Evolutionary conservation across 163 green algal species (phyloP).

Genomic region (Scenedesmus sp.): DNA sequence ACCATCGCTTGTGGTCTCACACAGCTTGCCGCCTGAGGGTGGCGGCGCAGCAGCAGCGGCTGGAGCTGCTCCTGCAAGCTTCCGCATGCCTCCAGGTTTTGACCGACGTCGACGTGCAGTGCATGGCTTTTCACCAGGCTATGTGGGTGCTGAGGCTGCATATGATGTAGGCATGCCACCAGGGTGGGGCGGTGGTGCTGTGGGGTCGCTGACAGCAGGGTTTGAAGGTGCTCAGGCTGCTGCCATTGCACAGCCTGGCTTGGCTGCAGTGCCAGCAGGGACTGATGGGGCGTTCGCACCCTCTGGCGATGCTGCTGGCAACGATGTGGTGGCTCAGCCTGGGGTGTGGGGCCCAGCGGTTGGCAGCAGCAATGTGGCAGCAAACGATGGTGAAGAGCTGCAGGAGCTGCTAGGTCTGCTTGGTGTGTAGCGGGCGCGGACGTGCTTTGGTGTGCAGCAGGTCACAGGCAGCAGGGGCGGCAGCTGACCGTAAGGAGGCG

Average conservation of each 20-base stretch:
- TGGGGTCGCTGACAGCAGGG: not conserved
- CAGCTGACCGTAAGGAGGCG: too few relatives aligned
- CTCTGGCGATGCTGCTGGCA: not conserved
- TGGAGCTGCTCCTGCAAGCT: not conserved
- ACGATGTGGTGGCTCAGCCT: not conserved
- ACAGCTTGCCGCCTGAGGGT: not conserved
- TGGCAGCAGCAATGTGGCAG: not conserved
- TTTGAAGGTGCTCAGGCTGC: not conserved
- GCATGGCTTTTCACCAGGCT: not conserved
- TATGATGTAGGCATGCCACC: not conserved
- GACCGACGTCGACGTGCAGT: not conserved
- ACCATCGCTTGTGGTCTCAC: not conserved
- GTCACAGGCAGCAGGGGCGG: not conserved
- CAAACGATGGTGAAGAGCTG: not conserved
- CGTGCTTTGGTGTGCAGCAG: not conserved
- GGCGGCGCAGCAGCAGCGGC: not conserved
- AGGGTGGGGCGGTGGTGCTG: not conserved
- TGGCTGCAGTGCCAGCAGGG: not conserved
- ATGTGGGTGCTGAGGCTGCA: not conserved
- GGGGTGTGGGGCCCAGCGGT: not conserved
- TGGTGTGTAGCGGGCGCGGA: not conserved
- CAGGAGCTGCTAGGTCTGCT: slow-evolving; percentile 17
- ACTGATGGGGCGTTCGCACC: too few relatives aligned
- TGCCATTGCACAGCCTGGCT: not conserved
- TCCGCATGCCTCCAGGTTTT: not conserved